Evolutionary conservation across 495 filamentous ascomycete species (phyloP).

Genomic region (Pyrenula massariospora): DNA sequence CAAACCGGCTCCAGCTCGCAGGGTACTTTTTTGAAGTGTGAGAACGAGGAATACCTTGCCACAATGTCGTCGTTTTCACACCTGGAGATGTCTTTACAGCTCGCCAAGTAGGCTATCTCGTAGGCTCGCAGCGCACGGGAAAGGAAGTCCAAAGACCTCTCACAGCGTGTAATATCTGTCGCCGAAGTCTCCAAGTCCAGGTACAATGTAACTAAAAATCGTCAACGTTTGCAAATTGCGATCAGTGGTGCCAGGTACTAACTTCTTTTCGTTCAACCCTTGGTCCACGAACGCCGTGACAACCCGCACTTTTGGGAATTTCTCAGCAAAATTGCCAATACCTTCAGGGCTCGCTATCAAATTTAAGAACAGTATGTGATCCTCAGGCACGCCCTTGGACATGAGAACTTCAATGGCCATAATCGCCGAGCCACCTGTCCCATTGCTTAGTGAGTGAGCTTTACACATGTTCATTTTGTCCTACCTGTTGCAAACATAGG

Average conservation of each 20-base stretch:
- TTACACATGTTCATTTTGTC: constrained; percentile 7
- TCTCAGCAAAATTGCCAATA: constrained; percentile 76
- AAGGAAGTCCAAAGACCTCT: too few species aligned
- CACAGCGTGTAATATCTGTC: constrained; percentile 93
- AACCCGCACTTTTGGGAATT: constrained; percentile 83
- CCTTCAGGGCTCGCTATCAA: constrained; percentile 91
- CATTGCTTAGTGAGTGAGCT: constrained; percentile 5
- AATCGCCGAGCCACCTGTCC: constrained; percentile 77
- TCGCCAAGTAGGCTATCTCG: too few species aligned
- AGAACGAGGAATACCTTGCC: too few species aligned
- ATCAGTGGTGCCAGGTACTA: constrained; percentile 15
- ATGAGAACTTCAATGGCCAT: constrained; percentile 92
- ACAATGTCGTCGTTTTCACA: too few species aligned
- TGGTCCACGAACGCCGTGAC: constrained; percentile 96
- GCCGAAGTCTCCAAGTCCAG: constrained; percentile 91
- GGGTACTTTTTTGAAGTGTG: too few species aligned
- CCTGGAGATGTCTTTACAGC: too few species aligned
- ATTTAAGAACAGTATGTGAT: constrained; percentile 91
- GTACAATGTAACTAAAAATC: constrained; percentile 74
- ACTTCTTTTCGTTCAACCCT: constrained; percentile 96
- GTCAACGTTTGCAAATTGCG: constrained; percentile 8
- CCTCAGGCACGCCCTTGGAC: constrained; percentile 81
- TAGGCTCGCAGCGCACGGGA: too few species aligned
- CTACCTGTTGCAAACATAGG: constrained; percentile 97
- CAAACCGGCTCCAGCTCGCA: too few species aligned